Evolutionary conservation across 371 early-diverging fungal species (phyloP), one percentile per base, ranked within the genome.

Genomic region (Basidiobolus heterosporus): DNA sequence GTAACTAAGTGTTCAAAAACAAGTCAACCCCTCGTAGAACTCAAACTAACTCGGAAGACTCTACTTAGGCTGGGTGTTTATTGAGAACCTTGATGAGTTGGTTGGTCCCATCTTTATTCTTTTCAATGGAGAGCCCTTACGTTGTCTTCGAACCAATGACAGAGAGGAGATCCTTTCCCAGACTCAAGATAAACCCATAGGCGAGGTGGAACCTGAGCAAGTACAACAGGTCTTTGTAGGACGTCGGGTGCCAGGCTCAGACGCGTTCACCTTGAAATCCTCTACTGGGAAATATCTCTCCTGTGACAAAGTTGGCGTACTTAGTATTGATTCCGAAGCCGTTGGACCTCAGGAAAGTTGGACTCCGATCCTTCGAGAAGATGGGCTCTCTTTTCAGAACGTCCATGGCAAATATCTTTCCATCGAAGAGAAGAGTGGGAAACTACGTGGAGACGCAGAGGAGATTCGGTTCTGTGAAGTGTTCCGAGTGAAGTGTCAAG

Each of bases 341-440:
- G 80, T 83, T 24, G 84, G 88, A 1, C 78, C 77, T 8, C 62
- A 71, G 38, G 88, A 90, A 54, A 86, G 83, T 55, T 88, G 86
- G 86, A 68, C 70, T 16, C 70, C 72, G 5, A 58, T 76, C 3
- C 52, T 84, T 7, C 56, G 63, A n/a, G 82, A 81, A 2, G 82
- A 80, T 40, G 90, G 88, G 0, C 54, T 80, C 15, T 77, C 75
- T 5, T 65, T 85, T 17, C 73, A 82, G 59, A 75, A 57, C 48
- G 62, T 66, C 5, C 67, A 76, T 44, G 68, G 65, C 21, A 73
- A 72, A 44, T 77, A 70, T 45, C 48, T 80, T 50, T 73, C 71
- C 61, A 62, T 72, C 20, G 80, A 80, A 46, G 71, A 75, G 49
- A 66, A 70, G n/a, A 56, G 55, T 2, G 49, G 46, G 0, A 43